phyloP scores from a whole-genome alignment of 257 asterid genomes.

The Nicotiana otophora region DNA sequence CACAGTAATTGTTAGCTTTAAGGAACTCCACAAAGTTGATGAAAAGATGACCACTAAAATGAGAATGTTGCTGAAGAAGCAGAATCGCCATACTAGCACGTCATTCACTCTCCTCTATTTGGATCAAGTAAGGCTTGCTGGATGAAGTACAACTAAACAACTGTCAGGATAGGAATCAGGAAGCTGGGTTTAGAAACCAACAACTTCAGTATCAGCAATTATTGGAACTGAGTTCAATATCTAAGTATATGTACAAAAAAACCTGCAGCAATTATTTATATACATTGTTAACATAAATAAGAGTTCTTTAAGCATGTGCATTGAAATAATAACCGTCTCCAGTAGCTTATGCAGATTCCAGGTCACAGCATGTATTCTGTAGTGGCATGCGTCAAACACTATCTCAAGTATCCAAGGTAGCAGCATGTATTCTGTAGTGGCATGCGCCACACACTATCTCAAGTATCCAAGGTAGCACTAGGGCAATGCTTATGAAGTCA shows the following conservation, averaged over 20 bases:
- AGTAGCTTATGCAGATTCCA: neutral
- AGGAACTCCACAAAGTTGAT: neutral
- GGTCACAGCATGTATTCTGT: neutral
- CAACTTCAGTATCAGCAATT: neutral
- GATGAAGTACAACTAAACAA: neutral
- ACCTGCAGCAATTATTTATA: neutral
- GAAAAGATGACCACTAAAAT: neutral
- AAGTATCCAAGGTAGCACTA: neutral
- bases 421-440: neutral
- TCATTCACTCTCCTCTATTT: neutral
- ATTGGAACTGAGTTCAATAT: neutral
- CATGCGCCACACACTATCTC: neutral
- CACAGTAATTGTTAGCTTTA: constrained; percentile 1
- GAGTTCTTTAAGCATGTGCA: neutral
- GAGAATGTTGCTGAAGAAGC: neutral
- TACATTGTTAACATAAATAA: neutral
- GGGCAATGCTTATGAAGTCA: neutral
- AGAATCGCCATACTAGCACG: neutral
- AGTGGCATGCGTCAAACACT: neutral
- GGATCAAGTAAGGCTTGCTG: neutral
- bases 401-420: neutral
- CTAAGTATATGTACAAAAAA: neutral
- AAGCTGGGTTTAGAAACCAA: neutral
- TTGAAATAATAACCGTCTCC: neutral
- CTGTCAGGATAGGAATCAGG: neutral